phyloP scores from a whole-genome alignment of 768 basidiomycete species.

The Phlegmacium glaucopus region DNA sequence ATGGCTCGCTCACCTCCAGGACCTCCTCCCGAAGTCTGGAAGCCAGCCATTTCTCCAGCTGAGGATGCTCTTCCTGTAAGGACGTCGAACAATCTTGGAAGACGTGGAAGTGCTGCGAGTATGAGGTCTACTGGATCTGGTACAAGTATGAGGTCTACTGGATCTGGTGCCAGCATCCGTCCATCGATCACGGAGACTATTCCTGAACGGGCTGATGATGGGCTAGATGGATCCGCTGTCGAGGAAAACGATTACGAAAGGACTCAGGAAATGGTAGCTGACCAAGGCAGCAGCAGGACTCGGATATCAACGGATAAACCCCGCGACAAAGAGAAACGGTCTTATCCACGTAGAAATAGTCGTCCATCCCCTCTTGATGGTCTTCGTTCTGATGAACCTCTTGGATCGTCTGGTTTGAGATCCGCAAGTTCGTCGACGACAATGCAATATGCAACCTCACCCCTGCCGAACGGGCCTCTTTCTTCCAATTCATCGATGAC shows the following conservation, averaged over 20 bases:
- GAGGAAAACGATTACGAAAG: conserved; percentile 9
- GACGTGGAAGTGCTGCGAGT: conserved; percentile 48
- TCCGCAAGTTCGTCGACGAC: conserved; percentile 17
- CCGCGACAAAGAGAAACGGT: conserved; percentile 13
- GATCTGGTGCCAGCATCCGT: conserved; percentile 36
- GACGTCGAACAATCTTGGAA: conserved; percentile 39
- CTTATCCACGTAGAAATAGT: conserved; percentile 15
- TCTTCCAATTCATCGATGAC: conserved; percentile 21
- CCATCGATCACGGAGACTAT: conserved; percentile 37
- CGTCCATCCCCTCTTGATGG: conserved; percentile 16
- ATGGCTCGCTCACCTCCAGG: conserved; percentile 30
- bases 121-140: conserved; percentile 32
- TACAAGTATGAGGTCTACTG: conserved; percentile 41
- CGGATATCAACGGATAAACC: conserved; percentile 10
- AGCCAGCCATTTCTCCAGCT: conserved; percentile 41
- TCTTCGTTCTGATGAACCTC: conserved; percentile 11
- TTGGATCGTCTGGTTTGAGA: conserved; percentile 7
- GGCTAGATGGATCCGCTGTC: conserved; percentile 10
- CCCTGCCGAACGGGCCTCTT: conserved; percentile 16
- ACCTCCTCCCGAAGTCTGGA: conserved; percentile 46
- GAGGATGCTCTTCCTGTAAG: conserved; percentile 30
- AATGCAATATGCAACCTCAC: conserved; percentile 21
- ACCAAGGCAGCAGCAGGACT: conserved; percentile 10
- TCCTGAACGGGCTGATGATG: conserved; percentile 30
- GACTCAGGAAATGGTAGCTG: neutral